These are phyloP conservation scores for Tulasnella sp. DNA, from an alignment of 768 basidiomycete genomes.

Conservation along the genomic window DNA sequence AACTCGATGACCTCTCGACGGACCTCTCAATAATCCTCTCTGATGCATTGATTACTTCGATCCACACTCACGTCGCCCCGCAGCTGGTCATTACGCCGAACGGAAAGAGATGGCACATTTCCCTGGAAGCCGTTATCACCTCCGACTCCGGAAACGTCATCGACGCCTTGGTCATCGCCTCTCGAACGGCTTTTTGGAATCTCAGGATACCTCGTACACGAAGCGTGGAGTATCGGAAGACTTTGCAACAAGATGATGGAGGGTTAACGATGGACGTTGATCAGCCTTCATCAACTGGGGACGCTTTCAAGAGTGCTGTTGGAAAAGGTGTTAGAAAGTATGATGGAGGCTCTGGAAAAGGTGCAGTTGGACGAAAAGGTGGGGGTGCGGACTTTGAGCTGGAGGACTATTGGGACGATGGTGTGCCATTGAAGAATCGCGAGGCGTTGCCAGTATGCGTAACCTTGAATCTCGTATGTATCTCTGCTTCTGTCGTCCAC, in stretches of 20 bases:
- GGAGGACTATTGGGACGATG: constrained; percentile 80
- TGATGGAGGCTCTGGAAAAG: background rate
- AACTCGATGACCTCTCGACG: constrained; percentile 65
- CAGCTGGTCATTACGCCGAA: constrained; percentile 47
- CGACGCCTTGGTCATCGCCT: constrained; percentile 71
- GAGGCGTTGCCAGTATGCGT: constrained; percentile 65
- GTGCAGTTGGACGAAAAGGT: background rate
- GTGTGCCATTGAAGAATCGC: constrained; percentile 49
- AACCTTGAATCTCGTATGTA: constrained; percentile 63
- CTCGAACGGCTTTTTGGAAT: constrained; percentile 69
- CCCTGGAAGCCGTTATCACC: constrained; percentile 63
- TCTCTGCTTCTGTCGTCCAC: background rate
- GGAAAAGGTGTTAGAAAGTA: constrained; percentile 14
- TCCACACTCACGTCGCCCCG: constrained; percentile 42
- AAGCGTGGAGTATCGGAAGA: constrained; percentile 39
- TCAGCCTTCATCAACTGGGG: too few species aligned
- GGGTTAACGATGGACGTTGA: constrained; percentile 19
- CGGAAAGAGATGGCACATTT: constrained; percentile 64
- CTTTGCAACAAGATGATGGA: background rate
- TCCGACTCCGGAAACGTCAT: constrained; percentile 63
- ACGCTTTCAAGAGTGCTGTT: constrained; percentile 5
- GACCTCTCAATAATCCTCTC: constrained; percentile 52
- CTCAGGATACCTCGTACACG: constrained; percentile 68
- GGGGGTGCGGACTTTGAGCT: constrained; percentile 72
- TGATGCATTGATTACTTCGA: constrained; percentile 16